Evolutionary conservation across 352 stramenopile genomes (phyloP), one percentile per base, ranked within the genome.

Genomic region (Pythium rishiriense): DNA sequence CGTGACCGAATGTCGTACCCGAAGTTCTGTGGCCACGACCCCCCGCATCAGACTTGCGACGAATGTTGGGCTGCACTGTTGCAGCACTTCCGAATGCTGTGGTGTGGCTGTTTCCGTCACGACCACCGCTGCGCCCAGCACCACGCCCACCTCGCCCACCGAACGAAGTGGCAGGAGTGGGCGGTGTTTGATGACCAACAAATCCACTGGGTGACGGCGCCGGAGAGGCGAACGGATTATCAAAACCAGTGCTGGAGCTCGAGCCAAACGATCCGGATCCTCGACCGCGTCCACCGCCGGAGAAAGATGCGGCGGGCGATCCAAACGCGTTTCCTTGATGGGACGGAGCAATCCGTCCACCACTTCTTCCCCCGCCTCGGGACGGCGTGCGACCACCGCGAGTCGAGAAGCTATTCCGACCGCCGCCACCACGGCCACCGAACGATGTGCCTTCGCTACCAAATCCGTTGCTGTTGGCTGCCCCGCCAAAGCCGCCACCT

Each of bases 1-100:
- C 26, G 9, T 69, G 62, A 45, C 65, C 58, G 33, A 72, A 72
- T 19, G 52, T 51, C 4, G 64, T 72, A 26, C 29, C 33, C 14
- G 39, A 25, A 19, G 56, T 26, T 37, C 62, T 41, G 0, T 50
- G 15, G 43, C 50, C 64, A 17, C 64, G 64, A 26, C 64, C 64
- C 12, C 64, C 64, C n/a, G 45, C 47, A 22, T 71, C 64, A 4
- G 54, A 52, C n/a, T 57, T 59, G 11, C 64, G 56, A 43, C 64
- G 57, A 45, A 64, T 60, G n/a, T 69, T 71, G 24, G 64, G 64
- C 28, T 64, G 64, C 11, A 50, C 48, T 22, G 33, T 55, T 3
- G 22, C 37, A 8, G 22, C 64, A 11, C 51, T 25, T 17, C 64
- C 64, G 43, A 71, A 71, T 52, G 48, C 25, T 6, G 26, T 29